Conservation (phyloP, 345 rosid species). For the Populus deltoides region DNA sequence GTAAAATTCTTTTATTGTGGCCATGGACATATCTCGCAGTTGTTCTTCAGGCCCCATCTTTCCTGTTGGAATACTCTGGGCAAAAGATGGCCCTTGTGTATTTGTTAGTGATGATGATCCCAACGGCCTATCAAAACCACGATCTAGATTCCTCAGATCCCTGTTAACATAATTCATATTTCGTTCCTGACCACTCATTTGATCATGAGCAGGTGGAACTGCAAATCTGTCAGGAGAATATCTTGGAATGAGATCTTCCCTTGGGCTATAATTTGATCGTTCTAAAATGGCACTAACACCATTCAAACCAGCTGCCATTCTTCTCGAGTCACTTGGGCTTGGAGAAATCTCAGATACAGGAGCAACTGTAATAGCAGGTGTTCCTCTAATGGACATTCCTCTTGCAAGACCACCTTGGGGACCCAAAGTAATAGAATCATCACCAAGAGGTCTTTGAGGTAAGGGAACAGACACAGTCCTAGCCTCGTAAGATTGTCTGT, state of each 20-base stretch:
- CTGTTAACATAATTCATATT: constrained; percentile 43
- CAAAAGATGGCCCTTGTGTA: constrained; percentile 35
- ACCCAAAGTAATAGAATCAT: constrained; percentile 77
- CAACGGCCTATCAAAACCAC: constrained; percentile 48
- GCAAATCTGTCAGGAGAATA: constrained; percentile 49
- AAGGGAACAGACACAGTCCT: constrained; percentile 69
- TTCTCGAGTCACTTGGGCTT: constrained; percentile 52
- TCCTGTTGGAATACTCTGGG: constrained; percentile 50
- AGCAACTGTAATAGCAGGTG: constrained; percentile 35
- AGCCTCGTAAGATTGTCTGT: constrained; percentile 65
- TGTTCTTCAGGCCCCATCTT: constrained; percentile 56
- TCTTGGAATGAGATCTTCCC: constrained; percentile 50
- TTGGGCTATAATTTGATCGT: constrained; percentile 33
- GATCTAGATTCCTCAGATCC: constrained; percentile 46
- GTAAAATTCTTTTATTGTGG: constrained; percentile 86
- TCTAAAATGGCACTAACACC: constrained; percentile 48
- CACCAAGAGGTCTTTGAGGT: constrained; percentile 65
- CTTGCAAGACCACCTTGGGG: constrained; percentile 99
- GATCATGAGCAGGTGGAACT: constrained; percentile 46
- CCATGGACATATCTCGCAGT: constrained; percentile 54
- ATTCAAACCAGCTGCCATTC: constrained; percentile 54
- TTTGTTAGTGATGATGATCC: constrained; percentile 44
- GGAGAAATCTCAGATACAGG: constrained; percentile 47
- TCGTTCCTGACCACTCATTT: constrained; percentile 48
- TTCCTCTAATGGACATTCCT: constrained; percentile 80